phyloP scores from a whole-genome alignment of 495 filamentous ascomycete genomes.

The Glutinoglossum americanum region DNA sequence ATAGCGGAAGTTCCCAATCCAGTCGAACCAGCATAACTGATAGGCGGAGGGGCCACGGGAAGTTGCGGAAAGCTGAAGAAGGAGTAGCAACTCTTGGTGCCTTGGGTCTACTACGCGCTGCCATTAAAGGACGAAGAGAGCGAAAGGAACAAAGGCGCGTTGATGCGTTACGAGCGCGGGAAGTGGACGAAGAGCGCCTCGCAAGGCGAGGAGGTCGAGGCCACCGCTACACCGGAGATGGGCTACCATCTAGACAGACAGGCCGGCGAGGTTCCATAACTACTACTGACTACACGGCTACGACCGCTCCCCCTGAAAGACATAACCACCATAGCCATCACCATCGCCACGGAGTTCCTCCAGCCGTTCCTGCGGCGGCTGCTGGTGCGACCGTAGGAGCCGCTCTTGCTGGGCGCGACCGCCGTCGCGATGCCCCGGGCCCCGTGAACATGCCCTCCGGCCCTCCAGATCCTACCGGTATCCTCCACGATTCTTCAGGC shows the following conservation, averaged over 20 bases:
- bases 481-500: constrained; percentile 34
- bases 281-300: constrained; percentile 5
- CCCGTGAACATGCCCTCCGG: constrained; percentile 25
- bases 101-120: constrained; percentile 38
- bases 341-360: constrained; percentile 5
- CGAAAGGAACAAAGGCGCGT: constrained; percentile 42
- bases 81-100: constrained; percentile 47
- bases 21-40: constrained; percentile 12
- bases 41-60: constrained; percentile 17
- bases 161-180: constrained; percentile 32
- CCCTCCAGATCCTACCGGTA: constrained; percentile 31
- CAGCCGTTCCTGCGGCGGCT: constrained; percentile 1
- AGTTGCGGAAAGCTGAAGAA: constrained; percentile 29
- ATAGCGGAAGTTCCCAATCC: constrained; percentile 20
- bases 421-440: constrained; percentile 1
- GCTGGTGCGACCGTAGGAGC: not conserved
- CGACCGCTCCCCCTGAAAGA: not conserved
- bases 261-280: constrained; percentile 23
- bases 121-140: constrained; percentile 37
- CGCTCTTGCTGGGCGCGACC: not conserved
- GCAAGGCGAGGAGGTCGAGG: constrained; percentile 30
- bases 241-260: constrained; percentile 31
- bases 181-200: constrained; percentile 38
- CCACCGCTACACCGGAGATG: constrained; percentile 33
- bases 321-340: not conserved